phyloP scores from a whole-genome alignment of 2,329 filamentous ascomycete species.

The Stemphylium vesicarium region DNA sequence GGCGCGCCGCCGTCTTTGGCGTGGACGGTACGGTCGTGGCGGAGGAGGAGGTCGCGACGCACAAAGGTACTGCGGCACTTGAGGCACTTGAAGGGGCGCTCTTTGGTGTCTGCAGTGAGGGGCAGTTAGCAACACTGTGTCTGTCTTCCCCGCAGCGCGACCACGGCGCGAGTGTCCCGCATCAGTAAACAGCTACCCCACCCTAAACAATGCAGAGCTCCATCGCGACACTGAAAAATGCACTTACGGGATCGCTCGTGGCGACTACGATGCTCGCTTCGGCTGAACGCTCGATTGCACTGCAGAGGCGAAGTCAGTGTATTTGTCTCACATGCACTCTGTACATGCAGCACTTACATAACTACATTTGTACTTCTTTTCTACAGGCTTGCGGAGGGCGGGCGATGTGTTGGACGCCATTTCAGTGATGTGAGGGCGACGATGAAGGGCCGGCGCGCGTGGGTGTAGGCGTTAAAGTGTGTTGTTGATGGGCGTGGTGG shows the following conservation, averaged over 20 bases:
- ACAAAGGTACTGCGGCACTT: conserved; percentile 99
- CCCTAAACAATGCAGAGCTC: conserved; percentile 29
- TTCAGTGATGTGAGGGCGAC: conserved; percentile 52
- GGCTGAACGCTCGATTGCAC: conserved; percentile 90
- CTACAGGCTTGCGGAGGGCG: conserved; percentile 75
- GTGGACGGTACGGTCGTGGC: conserved; percentile 97
- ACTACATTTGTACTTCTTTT: conserved; percentile 99
- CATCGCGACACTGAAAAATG: conserved; percentile 24
- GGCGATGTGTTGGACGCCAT: conserved; percentile 70
- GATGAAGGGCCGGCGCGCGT: conserved; percentile 44
- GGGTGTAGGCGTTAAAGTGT: conserved; percentile 43
- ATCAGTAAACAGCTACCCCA: conserved; percentile 43
- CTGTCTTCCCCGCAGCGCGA: conserved; percentile 45
- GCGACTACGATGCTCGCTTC: conserved; percentile 94
- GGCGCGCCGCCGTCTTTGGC: conserved; percentile 96
- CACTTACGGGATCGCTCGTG: conserved; percentile 98
- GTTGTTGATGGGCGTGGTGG: conserved; percentile 33
- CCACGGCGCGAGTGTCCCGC: conserved; percentile 39
- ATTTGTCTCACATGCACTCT: no score
- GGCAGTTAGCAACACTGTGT: conserved; percentile 42
- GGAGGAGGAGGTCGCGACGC: conserved; percentile 90
- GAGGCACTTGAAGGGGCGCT: conserved; percentile 97
- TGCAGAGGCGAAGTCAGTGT: no score
- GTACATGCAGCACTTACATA: conserved; percentile 56
- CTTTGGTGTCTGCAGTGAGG: conserved; percentile 82